Percentiles rank a stretch among this genome's conserved stretches.
phyloP scores from a whole-genome alignment of 2,329 filamentous ascomycete species.

The Dactylellina leptospora region DNA sequence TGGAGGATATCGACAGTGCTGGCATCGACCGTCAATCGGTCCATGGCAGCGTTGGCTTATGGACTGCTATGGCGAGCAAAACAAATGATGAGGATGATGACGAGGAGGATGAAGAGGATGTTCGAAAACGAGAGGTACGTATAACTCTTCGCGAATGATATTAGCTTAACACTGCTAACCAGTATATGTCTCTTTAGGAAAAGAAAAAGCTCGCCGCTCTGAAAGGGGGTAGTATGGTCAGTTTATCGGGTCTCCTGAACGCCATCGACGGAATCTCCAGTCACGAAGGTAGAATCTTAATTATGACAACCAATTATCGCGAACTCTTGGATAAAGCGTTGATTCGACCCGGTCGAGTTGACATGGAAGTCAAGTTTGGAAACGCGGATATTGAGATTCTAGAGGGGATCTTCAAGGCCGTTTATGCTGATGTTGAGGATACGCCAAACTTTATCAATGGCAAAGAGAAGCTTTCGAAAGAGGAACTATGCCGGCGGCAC shows the following conservation, averaged over 20 bases:
- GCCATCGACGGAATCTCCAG: slow-evolving; percentile 79
- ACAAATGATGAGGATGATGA: slow-evolving; percentile 48
- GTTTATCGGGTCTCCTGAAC: slow-evolving; percentile 80
- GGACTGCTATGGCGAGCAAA: slow-evolving; percentile 23
- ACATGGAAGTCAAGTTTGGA: slow-evolving; percentile 67
- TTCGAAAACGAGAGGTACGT: slow-evolving; percentile 48
- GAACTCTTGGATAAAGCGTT: slow-evolving; percentile 57
- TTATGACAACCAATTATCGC: slow-evolving; percentile 58
- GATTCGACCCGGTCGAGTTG: slow-evolving; percentile 59
- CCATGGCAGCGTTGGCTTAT: slow-evolving; percentile 7
- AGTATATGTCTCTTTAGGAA: too few species aligned
- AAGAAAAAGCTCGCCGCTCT: slow-evolving; percentile 38
- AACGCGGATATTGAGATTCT: slow-evolving; percentile 68
- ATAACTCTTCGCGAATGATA: too few species aligned
- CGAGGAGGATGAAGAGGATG: slow-evolving; percentile 37
- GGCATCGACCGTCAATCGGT: slow-evolving; percentile 64
- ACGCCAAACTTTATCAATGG: slow-evolving; percentile 54
- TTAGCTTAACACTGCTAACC: too few species aligned
- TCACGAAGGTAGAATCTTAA: slow-evolving; percentile 63
- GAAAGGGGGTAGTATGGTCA: slow-evolving; percentile 58
- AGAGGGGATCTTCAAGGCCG: slow-evolving; percentile 67
- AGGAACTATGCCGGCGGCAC: slow-evolving; percentile 60
- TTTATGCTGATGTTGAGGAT: slow-evolving; percentile 63
- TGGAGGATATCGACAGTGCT: slow-evolving; percentile 76
- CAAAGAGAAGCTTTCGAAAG: slow-evolving; percentile 57